Conservation (phyloP, 2,329 filamentous ascomycete genomes). For the Ophiocordyceps robertsii region DNA sequence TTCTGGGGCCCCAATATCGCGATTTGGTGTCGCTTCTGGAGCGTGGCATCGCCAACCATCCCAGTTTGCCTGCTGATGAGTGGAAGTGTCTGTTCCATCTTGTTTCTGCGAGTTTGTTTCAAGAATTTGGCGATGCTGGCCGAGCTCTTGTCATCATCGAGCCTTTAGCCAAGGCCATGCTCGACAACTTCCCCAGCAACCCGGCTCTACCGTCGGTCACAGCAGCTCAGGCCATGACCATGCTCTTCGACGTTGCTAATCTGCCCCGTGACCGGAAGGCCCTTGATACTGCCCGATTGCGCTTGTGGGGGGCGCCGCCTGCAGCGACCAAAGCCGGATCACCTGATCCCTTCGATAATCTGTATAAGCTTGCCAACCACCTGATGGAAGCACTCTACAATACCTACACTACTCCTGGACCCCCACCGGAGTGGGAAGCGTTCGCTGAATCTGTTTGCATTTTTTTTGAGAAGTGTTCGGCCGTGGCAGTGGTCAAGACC, state of each 20-base stretch:
- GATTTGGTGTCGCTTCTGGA: slow-evolving; percentile 56
- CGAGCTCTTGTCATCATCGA: slow-evolving; percentile 57
- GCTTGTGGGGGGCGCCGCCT: slow-evolving; percentile 42
- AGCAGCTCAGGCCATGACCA: slow-evolving; percentile 18
- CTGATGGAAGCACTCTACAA: slow-evolving; percentile 43
- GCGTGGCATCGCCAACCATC: slow-evolving; percentile 38
- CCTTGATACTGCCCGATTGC: slow-evolving; percentile 49
- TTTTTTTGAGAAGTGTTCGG: slow-evolving; percentile 37
- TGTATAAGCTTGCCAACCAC: slow-evolving; percentile 47
- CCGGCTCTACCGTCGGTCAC: slow-evolving; percentile 15
- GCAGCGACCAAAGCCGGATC: slow-evolving; percentile 23
- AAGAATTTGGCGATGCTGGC: slow-evolving; percentile 54
- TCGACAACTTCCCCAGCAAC: slow-evolving; percentile 16
- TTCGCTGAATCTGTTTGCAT: slow-evolving; percentile 40
- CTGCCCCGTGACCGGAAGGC: slow-evolving; percentile 48
- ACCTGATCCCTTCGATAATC: slow-evolving; percentile 49
- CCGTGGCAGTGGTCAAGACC: slow-evolving; percentile 37
- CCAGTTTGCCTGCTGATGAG: slow-evolving; percentile 28
- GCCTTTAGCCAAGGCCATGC: slow-evolving; percentile 46
- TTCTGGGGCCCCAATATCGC: slow-evolving; percentile 55
- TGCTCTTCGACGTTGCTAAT: slow-evolving; percentile 30
- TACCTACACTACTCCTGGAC: slow-evolving; percentile 22
- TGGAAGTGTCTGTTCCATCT: slow-evolving; percentile 44
- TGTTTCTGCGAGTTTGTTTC: slow-evolving; percentile 40
- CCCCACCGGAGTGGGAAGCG: slow-evolving; percentile 20